These are phyloP conservation scores for Fusarium citri DNA, from an alignment of 2,329 filamentous ascomycete genomes.

Conservation along the genomic window DNA sequence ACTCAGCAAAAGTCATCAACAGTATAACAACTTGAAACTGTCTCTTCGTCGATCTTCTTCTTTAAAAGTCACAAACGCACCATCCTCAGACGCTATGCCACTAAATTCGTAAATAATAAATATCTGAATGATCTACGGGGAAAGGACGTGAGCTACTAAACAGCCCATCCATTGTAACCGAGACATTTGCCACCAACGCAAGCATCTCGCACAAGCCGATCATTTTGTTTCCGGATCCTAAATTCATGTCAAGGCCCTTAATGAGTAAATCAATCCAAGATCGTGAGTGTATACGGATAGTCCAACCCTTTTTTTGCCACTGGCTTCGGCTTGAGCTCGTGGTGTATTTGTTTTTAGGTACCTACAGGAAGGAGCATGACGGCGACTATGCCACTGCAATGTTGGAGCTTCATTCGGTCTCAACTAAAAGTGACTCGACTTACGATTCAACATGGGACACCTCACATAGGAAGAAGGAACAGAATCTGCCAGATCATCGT, in stretches of 20 bases:
- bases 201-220: neutral
- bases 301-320: neutral
- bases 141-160: neutral
- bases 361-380: neutral
- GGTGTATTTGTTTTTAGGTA: neutral
- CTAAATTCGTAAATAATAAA: neutral
- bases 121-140: neutral
- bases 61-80: neutral
- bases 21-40: neutral
- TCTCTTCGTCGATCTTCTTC: neutral
- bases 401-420: neutral
- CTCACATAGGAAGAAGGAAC: neutral
- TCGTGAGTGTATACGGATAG: neutral
- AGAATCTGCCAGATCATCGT: slow-evolving; percentile 9
- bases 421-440: no score
- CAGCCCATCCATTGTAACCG: neutral
- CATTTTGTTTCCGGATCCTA: neutral
- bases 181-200: slow-evolving; percentile 5
- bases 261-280: neutral
- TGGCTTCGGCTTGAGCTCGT: neutral
- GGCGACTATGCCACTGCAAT: neutral
- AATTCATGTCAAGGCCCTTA: neutral
- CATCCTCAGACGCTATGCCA: neutral
- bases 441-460: neutral
- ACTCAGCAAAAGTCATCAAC: neutral